Base-by-base conservation (phyloP, 2,329 filamentous ascomycete species). In the Hypoxylon sp. region DNA sequence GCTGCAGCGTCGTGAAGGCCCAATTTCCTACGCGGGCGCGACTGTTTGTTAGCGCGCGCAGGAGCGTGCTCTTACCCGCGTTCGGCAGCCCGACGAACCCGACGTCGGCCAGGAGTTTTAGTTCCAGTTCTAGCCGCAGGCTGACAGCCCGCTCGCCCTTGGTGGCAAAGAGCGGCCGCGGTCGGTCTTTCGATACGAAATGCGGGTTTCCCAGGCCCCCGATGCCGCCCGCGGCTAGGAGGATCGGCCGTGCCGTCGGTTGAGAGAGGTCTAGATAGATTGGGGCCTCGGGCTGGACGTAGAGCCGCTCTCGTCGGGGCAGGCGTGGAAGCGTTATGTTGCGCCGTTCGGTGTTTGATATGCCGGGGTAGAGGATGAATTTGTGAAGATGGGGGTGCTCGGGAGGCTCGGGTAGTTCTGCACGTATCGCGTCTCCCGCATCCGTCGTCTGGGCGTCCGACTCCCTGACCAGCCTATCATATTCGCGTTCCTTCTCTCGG, bases 1-100 rank as follows among this genome's bases (percentile, higher is more conserved):
- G 95, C 70, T 94, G 90, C 7, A 99, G 83, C 0, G 95, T 99
- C 2, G 95, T 99, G 76, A 99, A 99, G 8, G 93, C 94, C 95
- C 95, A 99, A 75, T 91, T 89, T 41, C 95, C 95, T 28, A 99
- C 89, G 39, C 95, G 87, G 1, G 95, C 92, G 62, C 93, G 90
- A 75, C 92, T 96, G 76, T 94, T 94, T 71, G 90, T 97, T 71
- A 99, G 81, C 2, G 94, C 90, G 17, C 95, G 89, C 15, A 98
- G 85, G 1, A 99, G 84, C 0, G 95, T 98, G 75, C 92, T 96
- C 79, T 99, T 99, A 7, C 95, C 95, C 4, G 94, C 95, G 76
- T 99, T 99, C 1, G 95, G 95, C 15, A 98, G 86, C 0, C 95
- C 95, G 15, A 99, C 95, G 2, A 99, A 85, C 0, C 95, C 95